Conservation (phyloP, 1,139 yeast genomes). For the Candida gigantensis region DNA sequence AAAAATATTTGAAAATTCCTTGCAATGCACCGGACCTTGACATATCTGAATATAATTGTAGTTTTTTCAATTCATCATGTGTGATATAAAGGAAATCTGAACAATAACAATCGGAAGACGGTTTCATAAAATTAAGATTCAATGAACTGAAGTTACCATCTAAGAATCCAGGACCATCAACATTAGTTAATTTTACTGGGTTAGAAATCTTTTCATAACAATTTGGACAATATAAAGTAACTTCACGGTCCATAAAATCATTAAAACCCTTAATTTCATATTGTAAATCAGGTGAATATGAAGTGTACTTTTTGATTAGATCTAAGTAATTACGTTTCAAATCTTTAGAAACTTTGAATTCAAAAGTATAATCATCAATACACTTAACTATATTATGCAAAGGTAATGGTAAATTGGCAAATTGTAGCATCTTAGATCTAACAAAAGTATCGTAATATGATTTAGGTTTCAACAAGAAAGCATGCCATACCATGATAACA, state of each 20-base stretch:
- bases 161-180: constrained; percentile 22
- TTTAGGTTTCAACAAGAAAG: constrained; percentile 19
- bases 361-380: constrained; percentile 23
- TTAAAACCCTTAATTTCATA: constrained; percentile 1
- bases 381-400: constrained; percentile 21
- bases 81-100: constrained; percentile 10
- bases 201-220: constrained; percentile 17
- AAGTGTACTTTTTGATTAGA: constrained; percentile 2
- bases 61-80: constrained; percentile 4
- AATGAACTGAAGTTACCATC: constrained; percentile 18
- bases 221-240: constrained; percentile 20
- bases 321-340: constrained; percentile 2
- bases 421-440: constrained; percentile 22
- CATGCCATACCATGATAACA: constrained; percentile 43
- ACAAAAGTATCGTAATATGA: constrained; percentile 29
- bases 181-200: constrained; percentile 18
- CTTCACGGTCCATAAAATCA: not conserved
- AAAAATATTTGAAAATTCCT: constrained; percentile 7
- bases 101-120: constrained; percentile 4
- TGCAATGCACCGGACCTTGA: constrained; percentile 3
- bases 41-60: constrained; percentile 8
- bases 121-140: constrained; percentile 1
- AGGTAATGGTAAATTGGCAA: constrained; percentile 30
- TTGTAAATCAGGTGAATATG: constrained; percentile 2
- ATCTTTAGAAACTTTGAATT: constrained; percentile 17